Base-by-base conservation (phyloP, 169 alveolate genomes). In the Plasmodium blacklocki region DNA sequence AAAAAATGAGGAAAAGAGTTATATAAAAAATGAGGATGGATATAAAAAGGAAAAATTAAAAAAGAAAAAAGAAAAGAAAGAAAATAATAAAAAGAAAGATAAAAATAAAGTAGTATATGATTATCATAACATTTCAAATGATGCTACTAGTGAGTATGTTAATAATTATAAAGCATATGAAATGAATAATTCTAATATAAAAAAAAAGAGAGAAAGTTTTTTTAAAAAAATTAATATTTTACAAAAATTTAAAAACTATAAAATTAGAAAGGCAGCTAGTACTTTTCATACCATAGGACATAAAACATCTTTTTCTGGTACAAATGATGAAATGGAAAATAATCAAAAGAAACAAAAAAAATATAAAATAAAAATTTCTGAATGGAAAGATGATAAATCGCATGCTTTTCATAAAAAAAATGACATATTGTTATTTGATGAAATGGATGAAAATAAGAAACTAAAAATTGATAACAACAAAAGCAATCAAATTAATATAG, bases 151-250 rank as follows among this genome's bases (percentile, higher is more conserved):
- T 11, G 43, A 67, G 6, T 14, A 15, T 15, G 47, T n/a, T 39
- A 39, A 67, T 39, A 29, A 47, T 8, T 4, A 43, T 67, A 39
- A n/a, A 8, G 58, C 8, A 50, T 23, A 32, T 52, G 18, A 78
- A 64, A 23, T 6, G 26, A 66, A 78, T 19, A 50, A 50, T 68
- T 54, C 14, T 66, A 14, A 80, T 54, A 15, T 45, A 32, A 80
- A 66, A 68, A 80, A 68, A 15, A 80, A 80, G 52, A 80, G 85
- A 80, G 90, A 80, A 80, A 80, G 90, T 21, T 80, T 80, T 68
- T 80, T 80, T 60, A 74, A 80, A 80, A 80, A 80, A 68, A 80
- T 80, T 62, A 80, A 80, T 68, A 43, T 80, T 54, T 54, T 80
- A 39, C 90, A 59, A 80, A 80, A 80, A 68, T 80, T 39, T 56